Evolutionary conservation across 2,329 filamentous ascomycete genomes (phyloP).

Genomic region (Metarhizium guizhouense): DNA sequence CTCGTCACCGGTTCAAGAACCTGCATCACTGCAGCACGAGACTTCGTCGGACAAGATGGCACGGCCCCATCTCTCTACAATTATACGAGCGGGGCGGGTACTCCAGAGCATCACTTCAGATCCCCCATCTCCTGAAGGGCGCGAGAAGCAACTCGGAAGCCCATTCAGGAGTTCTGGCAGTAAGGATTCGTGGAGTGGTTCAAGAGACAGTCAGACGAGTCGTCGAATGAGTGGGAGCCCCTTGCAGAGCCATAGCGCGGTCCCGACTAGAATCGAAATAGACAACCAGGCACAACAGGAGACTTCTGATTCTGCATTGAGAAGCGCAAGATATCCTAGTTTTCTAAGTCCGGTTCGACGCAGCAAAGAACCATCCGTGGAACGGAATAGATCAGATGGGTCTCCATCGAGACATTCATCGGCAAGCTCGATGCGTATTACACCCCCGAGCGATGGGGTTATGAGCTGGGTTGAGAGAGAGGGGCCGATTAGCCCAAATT

Average conservation of each 20-base stretch:
- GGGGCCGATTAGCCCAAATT: conserved; percentile 25
- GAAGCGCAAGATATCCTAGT: conserved; percentile 19
- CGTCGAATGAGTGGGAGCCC: conserved; percentile 22
- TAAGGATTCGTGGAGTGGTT: conserved; percentile 23
- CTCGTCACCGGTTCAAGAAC: conserved; percentile 27
- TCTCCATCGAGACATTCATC: conserved; percentile 16
- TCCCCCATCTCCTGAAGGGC: conserved; percentile 44
- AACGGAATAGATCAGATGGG: conserved; percentile 2
- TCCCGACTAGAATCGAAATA: conserved; percentile 7
- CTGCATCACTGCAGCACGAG: conserved; percentile 22
- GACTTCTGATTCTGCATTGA: conserved; percentile 17
- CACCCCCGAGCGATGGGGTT: conserved; percentile 23
- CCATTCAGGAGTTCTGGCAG: conserved; percentile 39
- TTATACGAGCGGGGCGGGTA: conserved; percentile 47
- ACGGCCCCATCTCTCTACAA: conserved; percentile 44
- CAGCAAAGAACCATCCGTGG: conserved; percentile 12
- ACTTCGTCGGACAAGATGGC: conserved; percentile 17
- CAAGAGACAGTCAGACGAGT: conserved; percentile 16
- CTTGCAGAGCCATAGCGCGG: conserved; percentile 12
- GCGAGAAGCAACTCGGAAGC: conserved; percentile 43
- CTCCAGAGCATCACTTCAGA: conserved; percentile 51
- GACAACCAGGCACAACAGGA: conserved; percentile 16
- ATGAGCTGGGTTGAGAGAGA: conserved; percentile 36
- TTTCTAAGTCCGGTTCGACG: conserved; percentile 24
- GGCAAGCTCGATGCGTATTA: conserved; percentile 24